Evolutionary conservation across 1,139 yeast species (phyloP).

Genomic region (Hanseniaspora gamundiae): DNA sequence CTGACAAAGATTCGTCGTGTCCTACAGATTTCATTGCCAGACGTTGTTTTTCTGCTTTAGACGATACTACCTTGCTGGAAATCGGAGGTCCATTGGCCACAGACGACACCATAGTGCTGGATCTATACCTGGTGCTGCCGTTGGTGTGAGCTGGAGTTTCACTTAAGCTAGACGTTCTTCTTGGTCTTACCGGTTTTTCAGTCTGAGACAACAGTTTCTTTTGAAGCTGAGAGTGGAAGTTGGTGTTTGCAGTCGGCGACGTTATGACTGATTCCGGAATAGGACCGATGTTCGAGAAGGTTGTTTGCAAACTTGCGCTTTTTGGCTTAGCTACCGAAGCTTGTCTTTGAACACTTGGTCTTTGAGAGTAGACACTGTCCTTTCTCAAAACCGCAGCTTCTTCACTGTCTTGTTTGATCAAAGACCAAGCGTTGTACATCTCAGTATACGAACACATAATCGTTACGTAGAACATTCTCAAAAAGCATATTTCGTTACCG

Average conservation of each 20-base stretch:
- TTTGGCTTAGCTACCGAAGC: neutral
- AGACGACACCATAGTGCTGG: too few relatives aligned
- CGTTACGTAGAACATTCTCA: conserved; percentile 62
- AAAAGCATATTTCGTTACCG: conserved; percentile 53
- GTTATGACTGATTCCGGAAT: neutral
- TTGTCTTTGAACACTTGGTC: neutral
- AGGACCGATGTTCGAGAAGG: neutral
- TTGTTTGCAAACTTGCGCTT: neutral
- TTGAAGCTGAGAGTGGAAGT: neutral
- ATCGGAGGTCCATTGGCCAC: too few relatives aligned
- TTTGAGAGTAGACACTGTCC: neutral
- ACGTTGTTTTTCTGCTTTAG: too few relatives aligned
- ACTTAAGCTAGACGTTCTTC: neutral
- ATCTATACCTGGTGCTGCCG: neutral
- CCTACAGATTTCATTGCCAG: too few relatives aligned
- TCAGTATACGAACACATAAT: conserved; percentile 67
- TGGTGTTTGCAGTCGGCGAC: neutral
- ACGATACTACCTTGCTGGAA: too few relatives aligned
- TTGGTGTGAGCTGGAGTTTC: neutral
- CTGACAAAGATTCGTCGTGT: too few relatives aligned
- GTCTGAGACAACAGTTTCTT: neutral
- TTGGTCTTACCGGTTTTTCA: neutral
- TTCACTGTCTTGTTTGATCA: conserved; percentile 31
- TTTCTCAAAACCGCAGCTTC: neutral
- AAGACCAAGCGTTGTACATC: conserved; percentile 56